These are phyloP conservation scores for Zasmidium cellare DNA, from an alignment of 2,329 filamentous ascomycete genomes.

Conservation along the genomic window DNA sequence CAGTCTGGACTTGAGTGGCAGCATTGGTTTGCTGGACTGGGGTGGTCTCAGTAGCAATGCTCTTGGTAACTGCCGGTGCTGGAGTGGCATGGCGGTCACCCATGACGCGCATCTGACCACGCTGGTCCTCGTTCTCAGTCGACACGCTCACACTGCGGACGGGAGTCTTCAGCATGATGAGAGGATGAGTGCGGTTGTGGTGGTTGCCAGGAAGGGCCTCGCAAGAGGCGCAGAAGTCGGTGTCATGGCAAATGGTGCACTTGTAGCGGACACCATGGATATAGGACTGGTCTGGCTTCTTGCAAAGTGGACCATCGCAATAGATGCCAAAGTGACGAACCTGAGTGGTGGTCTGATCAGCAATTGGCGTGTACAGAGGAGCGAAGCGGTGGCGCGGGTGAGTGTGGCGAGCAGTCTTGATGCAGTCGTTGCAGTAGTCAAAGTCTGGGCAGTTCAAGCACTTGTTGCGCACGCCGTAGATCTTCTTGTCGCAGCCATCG, in stretches of 20 bases:
- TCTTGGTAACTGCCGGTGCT: conserved; percentile 8
- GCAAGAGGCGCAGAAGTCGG: conserved; percentile 92
- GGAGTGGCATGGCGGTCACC: conserved; percentile 58
- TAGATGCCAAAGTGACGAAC: conserved; percentile 79
- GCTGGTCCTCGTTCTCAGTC: conserved; percentile 74
- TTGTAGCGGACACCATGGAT: conserved; percentile 92
- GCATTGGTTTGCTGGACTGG: conserved; percentile 44
- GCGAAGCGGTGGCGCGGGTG: conserved; percentile 89
- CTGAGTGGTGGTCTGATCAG: conserved; percentile 43
- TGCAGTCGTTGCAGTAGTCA: conserved; percentile 85
- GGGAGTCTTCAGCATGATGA: conserved; percentile 95
- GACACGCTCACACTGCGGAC: conserved; percentile 85
- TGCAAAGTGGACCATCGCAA: conserved; percentile 91
- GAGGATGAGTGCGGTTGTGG: conserved; percentile 93
- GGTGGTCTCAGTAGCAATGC: conserved; percentile 16
- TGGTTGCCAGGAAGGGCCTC: conserved; percentile 81
- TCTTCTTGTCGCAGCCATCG: conserved; percentile 87
- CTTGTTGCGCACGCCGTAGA: conserved; percentile 90
- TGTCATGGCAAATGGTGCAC: conserved; percentile 92
- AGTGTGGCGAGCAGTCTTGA: conserved; percentile 63
- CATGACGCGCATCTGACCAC: conserved; percentile 68
- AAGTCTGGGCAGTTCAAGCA: conserved; percentile 96
- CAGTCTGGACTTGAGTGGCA: conserved; percentile 67
- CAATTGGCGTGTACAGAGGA: conserved; percentile 75
- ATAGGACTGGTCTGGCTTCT: conserved; percentile 54